Percentiles rank a stretch among this genome's conserved stretches.
Conservation (phyloP, 768 basidiomycete species). For the Termitomyces bulborhizus region DNA sequence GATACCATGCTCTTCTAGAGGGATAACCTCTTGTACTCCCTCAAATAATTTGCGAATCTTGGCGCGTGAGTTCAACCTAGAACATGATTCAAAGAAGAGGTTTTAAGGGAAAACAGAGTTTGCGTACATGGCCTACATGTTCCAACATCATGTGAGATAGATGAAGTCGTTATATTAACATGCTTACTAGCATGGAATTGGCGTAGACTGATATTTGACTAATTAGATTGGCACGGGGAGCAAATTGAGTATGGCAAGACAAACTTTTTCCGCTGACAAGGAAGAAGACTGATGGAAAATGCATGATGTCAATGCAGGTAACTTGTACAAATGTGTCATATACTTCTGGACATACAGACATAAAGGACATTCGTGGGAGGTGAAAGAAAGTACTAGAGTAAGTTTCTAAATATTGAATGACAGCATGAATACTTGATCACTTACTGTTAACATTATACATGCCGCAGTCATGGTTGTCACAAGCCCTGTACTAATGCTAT, state of each 20-base stretch:
- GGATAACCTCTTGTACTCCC: neutral
- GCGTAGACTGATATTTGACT: neutral
- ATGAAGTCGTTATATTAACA: neutral
- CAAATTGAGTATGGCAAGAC: neutral
- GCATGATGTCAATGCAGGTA: neutral
- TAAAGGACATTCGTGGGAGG: neutral
- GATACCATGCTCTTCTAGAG: too few relatives aligned
- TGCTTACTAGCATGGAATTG: neutral
- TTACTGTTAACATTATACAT: neutral
- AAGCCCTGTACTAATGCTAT: neutral
- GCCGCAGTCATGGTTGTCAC: neutral
- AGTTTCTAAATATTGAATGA: neutral
- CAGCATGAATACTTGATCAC: too few relatives aligned
- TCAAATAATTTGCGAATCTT: neutral
- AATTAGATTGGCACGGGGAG: too few relatives aligned
- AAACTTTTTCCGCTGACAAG: neutral
- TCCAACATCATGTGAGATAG: too few relatives aligned
- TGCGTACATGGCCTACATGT: neutral
- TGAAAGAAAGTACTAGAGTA: neutral
- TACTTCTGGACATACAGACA: neutral
- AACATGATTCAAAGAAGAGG: neutral
- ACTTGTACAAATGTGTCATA: neutral
- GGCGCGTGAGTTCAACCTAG: neutral
- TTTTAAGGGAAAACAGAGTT: neutral
- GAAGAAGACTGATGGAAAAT: neutral